Conservation (phyloP, 2,329 filamentous ascomycete species). For the Alternaria alternata region DNA sequence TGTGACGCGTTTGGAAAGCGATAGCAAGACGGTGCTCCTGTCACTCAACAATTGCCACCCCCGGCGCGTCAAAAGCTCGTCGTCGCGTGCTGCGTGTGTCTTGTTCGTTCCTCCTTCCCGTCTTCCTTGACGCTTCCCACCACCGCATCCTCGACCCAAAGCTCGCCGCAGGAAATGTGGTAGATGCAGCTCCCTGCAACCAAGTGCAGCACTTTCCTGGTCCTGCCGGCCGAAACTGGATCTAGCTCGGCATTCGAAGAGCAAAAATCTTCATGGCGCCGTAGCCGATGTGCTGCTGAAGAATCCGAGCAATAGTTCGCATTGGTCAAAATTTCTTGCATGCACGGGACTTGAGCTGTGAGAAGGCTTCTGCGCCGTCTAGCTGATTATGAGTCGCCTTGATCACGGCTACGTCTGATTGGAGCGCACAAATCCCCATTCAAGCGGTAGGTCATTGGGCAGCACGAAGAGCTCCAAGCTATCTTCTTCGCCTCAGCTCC, state of each 20-base stretch:
- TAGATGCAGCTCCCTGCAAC: slow-evolving; percentile 10
- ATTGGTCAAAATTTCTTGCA: slow-evolving; percentile 13
- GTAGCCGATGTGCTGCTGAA: slow-evolving; percentile 13
- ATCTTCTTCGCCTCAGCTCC: slow-evolving; percentile 18
- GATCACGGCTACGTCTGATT: slow-evolving; percentile 15
- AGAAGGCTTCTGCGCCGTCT: slow-evolving; percentile 10
- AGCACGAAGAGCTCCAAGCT: slow-evolving; percentile 18
- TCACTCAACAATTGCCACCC: slow-evolving; percentile 2
- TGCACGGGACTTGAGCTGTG: slow-evolving; percentile 16
- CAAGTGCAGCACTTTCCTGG: slow-evolving; percentile 7
- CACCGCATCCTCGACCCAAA: background rate
- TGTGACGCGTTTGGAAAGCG: slow-evolving; percentile 11
- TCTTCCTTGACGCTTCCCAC: background rate
- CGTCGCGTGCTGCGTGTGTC: background rate
- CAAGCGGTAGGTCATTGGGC: slow-evolving; percentile 20
- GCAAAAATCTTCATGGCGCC: slow-evolving; percentile 18
- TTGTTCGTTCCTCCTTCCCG: background rate
- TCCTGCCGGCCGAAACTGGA: slow-evolving; percentile 14
- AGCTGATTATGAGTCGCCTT: slow-evolving; percentile 18
- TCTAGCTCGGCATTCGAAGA: slow-evolving; percentile 12
- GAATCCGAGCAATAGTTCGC: slow-evolving; percentile 6
- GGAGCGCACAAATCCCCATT: slow-evolving; percentile 15
- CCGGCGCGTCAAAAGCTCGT: slow-evolving; percentile 1
- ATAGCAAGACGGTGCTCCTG: background rate
- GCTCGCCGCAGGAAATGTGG: background rate